A percentile compares a stretch with the other conserved stretches of the same genome.
Evolutionary conservation across 768 basidiomycete species (phyloP).

Genomic region (Nidula microcarpa): DNA sequence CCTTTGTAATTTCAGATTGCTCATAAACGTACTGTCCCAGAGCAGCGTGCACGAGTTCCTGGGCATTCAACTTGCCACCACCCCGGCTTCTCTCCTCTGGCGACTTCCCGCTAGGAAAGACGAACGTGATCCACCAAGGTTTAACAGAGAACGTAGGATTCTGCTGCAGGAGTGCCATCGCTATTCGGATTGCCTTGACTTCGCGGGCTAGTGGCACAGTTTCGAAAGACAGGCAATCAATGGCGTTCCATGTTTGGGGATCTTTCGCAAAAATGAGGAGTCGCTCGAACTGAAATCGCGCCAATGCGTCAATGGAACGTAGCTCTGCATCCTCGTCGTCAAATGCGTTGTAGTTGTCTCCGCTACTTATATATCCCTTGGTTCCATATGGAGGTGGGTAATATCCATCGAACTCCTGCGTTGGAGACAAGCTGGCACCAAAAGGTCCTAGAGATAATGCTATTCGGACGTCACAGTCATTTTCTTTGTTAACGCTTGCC

Average conservation of each 20-base stretch:
- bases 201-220: slow-evolving; percentile 70
- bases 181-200: slow-evolving; percentile 58
- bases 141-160: slow-evolving; percentile 33
- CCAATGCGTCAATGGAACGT: slow-evolving; percentile 47
- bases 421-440: slow-evolving; percentile 60
- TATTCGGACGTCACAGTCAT: slow-evolving; percentile 29
- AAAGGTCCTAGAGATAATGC: slow-evolving; percentile 75
- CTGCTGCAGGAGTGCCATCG: slow-evolving; percentile 40
- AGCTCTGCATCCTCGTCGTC: slow-evolving; percentile 22
- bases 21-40: neutral
- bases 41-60: slow-evolving; percentile 41
- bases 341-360: slow-evolving; percentile 41
- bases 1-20: slow-evolving; percentile 30
- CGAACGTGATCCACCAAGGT: slow-evolving; percentile 74
- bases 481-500: too few species aligned
- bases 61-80: slow-evolving; percentile 19
- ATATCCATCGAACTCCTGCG: slow-evolving; percentile 71
- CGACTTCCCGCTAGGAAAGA: slow-evolving; percentile 50
- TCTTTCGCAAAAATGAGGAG: slow-evolving; percentile 51
- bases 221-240: slow-evolving; percentile 75
- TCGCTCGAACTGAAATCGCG: slow-evolving; percentile 61
- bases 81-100: slow-evolving; percentile 30
- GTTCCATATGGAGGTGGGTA: slow-evolving; percentile 80
- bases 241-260: slow-evolving; percentile 42
- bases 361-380: slow-evolving; percentile 28